These are phyloP conservation scores for Candida sanyiensis DNA, from an alignment of 805 yeast genomes.

Conservation along the genomic window DNA sequence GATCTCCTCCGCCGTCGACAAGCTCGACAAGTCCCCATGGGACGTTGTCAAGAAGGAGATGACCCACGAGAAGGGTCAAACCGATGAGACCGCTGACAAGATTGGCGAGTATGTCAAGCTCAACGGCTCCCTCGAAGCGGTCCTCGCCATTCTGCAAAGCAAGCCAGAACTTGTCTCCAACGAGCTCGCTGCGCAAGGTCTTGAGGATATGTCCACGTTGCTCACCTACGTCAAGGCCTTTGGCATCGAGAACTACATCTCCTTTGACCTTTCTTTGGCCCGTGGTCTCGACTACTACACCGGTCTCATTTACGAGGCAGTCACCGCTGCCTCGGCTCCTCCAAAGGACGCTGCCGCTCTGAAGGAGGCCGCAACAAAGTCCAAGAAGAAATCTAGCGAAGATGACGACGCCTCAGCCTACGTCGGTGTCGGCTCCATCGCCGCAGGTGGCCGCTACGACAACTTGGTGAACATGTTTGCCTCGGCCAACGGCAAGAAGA, in stretches of 20 bases:
- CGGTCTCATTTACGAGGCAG: conserved; percentile 94
- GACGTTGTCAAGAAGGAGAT: conserved; percentile 88
- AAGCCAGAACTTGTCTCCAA: conserved; percentile 58
- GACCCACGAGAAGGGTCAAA: conserved; percentile 83
- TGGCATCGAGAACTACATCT: conserved; percentile 57
- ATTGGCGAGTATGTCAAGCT: conserved; percentile 89
- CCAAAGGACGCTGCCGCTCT: conserved; percentile 72
- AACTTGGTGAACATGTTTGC: conserved; percentile 95
- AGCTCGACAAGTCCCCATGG: conserved; percentile 95
- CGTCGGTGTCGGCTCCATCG: conserved; percentile 97
- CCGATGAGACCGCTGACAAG: conserved; percentile 86
- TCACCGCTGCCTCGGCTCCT: conserved; percentile 93
- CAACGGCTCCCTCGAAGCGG: conserved; percentile 67
- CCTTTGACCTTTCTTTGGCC: conserved; percentile 91
- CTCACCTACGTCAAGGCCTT: conserved; percentile 80
- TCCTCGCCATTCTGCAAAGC: conserved; percentile 46
- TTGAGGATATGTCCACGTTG: conserved; percentile 70
- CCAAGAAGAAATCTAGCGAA: conserved; percentile 32
- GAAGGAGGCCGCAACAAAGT: conserved; percentile 33
- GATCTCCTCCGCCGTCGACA: conserved; percentile 93
- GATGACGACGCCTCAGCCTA: conserved; percentile 93
- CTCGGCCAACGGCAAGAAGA: conserved; percentile 72
- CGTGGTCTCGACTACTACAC: conserved; percentile 98
- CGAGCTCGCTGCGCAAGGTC: conserved; percentile 72
- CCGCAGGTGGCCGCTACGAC: conserved; percentile 99